Base-by-base conservation (phyloP, 2,329 filamentous ascomycete species). In the Decorospora gaudefroyi region DNA sequence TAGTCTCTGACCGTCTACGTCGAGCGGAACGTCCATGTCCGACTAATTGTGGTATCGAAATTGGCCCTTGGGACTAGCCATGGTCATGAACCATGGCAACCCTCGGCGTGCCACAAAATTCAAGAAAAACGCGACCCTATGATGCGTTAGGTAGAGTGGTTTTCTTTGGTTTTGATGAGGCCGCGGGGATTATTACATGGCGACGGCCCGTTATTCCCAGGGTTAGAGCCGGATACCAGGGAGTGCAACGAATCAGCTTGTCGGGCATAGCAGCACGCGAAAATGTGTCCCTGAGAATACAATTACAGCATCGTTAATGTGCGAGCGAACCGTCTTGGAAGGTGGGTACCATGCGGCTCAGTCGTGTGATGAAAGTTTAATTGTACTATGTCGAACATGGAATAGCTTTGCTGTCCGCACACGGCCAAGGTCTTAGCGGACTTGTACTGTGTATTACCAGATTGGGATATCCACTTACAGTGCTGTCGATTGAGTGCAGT, bases 121-220 rank as follows among this genome's bases (percentile, higher is more conserved):
- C 35, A 34, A 41, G 38, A 43, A 22, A 31, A 13, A 21, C 17
- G 41, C 38, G 18, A 22, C 30, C 18, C 28, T 25, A 46, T 42
- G 32, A 31, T 39, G 58, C 42, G 42, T 56, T 41, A 48, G 40
- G 53, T 57, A 65, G 49, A 64, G 64, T 64, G 46, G 28, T 35
- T 41, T 34, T 53, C 50, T 51, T 36, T 53, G 46, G 42, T 41
- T 51, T 65, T 53, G 57, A 64, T 64, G 61, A 61, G 49, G 52
- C 40, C 42, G 52, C 56, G 38, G 39, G 30, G 31, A 12, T 12
- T 34, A 27, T 57, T 44, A 57, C 62, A 62, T 62, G 57, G 43
- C 58, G 51, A 55, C 64, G 64, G 63, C 46, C 64, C 64, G 63
- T 39, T 49, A 15, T 46, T 47, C 57, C 64, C 62, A 61, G 59